Conservation (phyloP, 495 filamentous ascomycete genomes). For the Aspergillus homomorphus region DNA sequence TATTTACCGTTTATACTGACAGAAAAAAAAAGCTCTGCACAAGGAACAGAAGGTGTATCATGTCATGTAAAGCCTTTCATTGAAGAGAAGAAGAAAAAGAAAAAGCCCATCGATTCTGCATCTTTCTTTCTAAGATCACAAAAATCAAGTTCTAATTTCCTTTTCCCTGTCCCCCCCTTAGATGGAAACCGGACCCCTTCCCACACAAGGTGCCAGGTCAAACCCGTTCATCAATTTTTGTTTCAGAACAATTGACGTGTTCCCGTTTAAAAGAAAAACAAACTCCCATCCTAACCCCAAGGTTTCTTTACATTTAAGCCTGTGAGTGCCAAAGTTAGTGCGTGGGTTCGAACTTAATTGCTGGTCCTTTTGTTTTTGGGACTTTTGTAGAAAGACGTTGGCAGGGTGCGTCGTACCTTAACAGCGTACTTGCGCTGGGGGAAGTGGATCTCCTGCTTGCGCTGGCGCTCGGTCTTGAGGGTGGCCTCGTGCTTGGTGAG, state of each 20-base stretch:
- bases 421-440: constrained; percentile 97
- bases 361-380: neutral
- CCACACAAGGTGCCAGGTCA: constrained; percentile 32
- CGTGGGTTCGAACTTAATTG: constrained; percentile 3
- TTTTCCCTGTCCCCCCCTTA: neutral
- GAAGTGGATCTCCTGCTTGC: constrained; percentile 94
- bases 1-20: too few relatives aligned
- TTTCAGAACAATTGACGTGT: constrained; percentile 20
- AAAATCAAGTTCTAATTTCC: constrained; percentile 40
- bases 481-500: constrained; percentile 86
- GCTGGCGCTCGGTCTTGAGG: constrained; percentile 78
- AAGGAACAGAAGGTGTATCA: constrained; percentile 30
- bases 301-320: constrained; percentile 41
- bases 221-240: constrained; percentile 27
- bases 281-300: constrained; percentile 42
- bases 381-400: neutral
- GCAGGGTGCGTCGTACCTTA: constrained; percentile 68
- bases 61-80: constrained; percentile 39
- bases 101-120: constrained; percentile 37
- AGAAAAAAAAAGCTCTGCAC: neutral
- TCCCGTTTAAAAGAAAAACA: constrained; percentile 13
- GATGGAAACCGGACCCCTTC: constrained; percentile 38
- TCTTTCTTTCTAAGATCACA: constrained; percentile 44
- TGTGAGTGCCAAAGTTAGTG: constrained; percentile 10
- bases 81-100: constrained; percentile 7